Base-by-base conservation (phyloP, 75 land plant species). In the Picea glauca region DNA sequence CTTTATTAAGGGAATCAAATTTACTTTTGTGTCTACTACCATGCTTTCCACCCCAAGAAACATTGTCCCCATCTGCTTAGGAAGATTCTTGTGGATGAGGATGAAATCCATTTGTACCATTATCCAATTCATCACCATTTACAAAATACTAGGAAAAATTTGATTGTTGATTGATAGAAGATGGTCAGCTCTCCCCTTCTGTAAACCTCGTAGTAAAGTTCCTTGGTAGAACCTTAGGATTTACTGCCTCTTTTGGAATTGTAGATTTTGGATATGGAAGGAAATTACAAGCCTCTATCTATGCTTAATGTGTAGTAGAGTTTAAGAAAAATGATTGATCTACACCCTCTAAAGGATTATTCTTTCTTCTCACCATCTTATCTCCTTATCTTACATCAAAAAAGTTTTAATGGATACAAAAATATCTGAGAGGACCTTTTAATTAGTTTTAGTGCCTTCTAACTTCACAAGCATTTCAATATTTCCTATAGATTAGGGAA, bases 281-380 rank as follows among this genome's bases (percentile, higher is more conserved):
- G 75, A 92, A 91, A 78, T 96, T 97, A 85, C 93, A 91, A 68
- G 96, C 93, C 81, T 96, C 96, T 65, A 85, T 86, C 83, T 95
- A 79, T 59, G 95, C 94, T 57, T 98, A 98, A 79, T 98, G 98
- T 89, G 87, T 98, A 11, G 77, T 31, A 93, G 84, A 26, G 26
- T 26, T 26, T 26, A 26, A 26, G 26, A 26, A 26, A 26, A 26
- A 26, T 26, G 26, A 26, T 61, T 86, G 89, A 81, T 98, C 96
- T 62, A 78, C 78, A 57, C 83, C 83, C 83, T 93, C 95, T 60
- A 93, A 58, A 63, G 91, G 90, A 61, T 72, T 86, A 58, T 77
- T 90, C 78, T 94, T 93, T 77, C 92, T 90, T 84, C 98, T 82
- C 40, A 83, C 77, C 20, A 93, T 54, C 66, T 90, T 93, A 75